Base-by-base conservation (phyloP, 2,329 filamentous ascomycete genomes). In the Lizonia empirigonia region DNA sequence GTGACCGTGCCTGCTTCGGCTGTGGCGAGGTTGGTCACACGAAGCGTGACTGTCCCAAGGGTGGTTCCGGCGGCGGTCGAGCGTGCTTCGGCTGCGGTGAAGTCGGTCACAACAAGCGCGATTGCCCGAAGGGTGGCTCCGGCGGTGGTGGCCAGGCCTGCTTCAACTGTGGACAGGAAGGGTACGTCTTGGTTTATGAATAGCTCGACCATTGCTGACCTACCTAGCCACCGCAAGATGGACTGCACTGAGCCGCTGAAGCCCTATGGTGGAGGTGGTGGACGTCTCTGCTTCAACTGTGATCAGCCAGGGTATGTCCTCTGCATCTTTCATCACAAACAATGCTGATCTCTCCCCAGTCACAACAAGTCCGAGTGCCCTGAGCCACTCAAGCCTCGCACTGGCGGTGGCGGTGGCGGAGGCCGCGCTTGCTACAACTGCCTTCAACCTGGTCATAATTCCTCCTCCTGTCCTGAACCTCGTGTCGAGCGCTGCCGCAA, bases 401-500 rank as follows among this genome's bases (percentile, higher is more conserved):
- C 54, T 15, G 54, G 51, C 16, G 60, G 64, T 35, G 59, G 58
- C 9, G 52, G 58, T 27, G 59, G 58, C 35, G 44, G 32, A 23
- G 36, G 46, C 22, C 42, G 49, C 12, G 30, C 60, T 4, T 69
- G 66, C 44, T 58, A 59, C 55, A 68, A 67, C 51, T 73, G 70
- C 45, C 55, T 59, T 7, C 36, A 66, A 18, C 49, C 48, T 1
- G 69, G 66, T 4, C 69, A 72, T 34, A 59, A 64, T 24, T 63
- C 60, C 12, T 56, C 53, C 2, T 59, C 64, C 0, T 72, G 70
- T 37, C 37, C 63, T 22, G 60, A 72, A 32, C 62, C 64, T 16
- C 59, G 57, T 1, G 62, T 68, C 13, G 60, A 70, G n/a, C 71
- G 69, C 58, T 83, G 80, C 70, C 74, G 79, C 63, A 89, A 88